Conservation (phyloP, 2,329 filamentous ascomycete genomes). For the Stagonosporopsis tanaceti region DNA sequence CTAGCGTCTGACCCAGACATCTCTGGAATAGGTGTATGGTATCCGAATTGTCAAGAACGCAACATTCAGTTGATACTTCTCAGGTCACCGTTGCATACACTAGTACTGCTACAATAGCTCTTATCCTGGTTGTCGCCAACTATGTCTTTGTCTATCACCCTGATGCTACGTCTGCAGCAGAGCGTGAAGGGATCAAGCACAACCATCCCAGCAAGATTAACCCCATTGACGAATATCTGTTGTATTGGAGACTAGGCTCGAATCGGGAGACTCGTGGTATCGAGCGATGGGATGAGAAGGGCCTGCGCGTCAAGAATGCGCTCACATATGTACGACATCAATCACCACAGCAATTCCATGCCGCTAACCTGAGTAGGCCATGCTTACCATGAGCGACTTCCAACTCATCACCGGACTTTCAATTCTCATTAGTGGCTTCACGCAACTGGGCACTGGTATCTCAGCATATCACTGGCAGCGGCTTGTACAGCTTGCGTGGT, state of each 20-base stretch:
- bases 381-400: slow-evolving; percentile 26
- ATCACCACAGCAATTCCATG: background rate
- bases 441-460: slow-evolving; percentile 22
- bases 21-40: slow-evolving; percentile 10
- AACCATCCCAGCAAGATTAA: slow-evolving; percentile 6
- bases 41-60: background rate
- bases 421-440: slow-evolving; percentile 26
- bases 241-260: slow-evolving; percentile 9
- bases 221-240: slow-evolving; percentile 6
- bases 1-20: slow-evolving; percentile 10
- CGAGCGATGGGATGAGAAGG: slow-evolving; percentile 6
- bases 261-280: slow-evolving; percentile 1
- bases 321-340: background rate
- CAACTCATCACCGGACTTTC: slow-evolving; percentile 26
- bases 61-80: background rate
- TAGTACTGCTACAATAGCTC: slow-evolving; percentile 5
- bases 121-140: slow-evolving; percentile 4
- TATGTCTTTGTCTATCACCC: slow-evolving; percentile 12
- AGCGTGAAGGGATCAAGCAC: slow-evolving; percentile 2
- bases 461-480: slow-evolving; percentile 28
- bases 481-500: slow-evolving; percentile 25
- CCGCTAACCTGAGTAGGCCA: slow-evolving; percentile 9
- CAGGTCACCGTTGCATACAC: slow-evolving; percentile 12
- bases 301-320: slow-evolving; percentile 8
- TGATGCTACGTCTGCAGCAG: slow-evolving; percentile 1